Evolutionary conservation across 139 green algal species (phyloP), one percentile per base, ranked within the genome.

Genomic region (Chlamydomonas urium): DNA sequence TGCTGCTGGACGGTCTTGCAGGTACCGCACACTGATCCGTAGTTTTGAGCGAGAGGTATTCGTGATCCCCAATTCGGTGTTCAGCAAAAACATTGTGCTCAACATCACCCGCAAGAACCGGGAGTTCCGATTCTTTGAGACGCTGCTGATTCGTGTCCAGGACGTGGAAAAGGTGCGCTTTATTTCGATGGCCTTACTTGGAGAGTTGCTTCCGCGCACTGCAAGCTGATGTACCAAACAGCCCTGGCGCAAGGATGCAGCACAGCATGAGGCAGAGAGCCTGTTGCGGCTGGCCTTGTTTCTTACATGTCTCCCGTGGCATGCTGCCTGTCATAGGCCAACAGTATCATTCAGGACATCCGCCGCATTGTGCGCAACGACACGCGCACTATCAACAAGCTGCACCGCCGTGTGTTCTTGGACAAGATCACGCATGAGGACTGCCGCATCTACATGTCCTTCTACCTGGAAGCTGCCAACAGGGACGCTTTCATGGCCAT

Each of bases 51-150:
- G 90, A 4, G 78, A 87, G 74, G 69, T 88, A 57, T 89, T 72
- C 48, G 76, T 90, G 21, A 88, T 91, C 17, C 85, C 85, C 42
- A 91, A 91, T 60, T 73, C 79, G 6, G 88, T 97, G 2, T 97
- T 97, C 79, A 91, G 83, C 6, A 88, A 91, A 65, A 93, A 90
- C 72, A 91, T 94, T 58, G 92, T 97, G 73, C 87, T 97, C 42
- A 97, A 97, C 73, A 81, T 96, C 66, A 95, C 85, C 4, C 81
- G 91, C 56, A 97, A 96, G 78, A 59, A 83, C 58, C 75, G 81
- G 3, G 92, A 97, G 79, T 97, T 88, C 89, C 79, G 92, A 14
- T 93, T 97, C 78, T 94, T 88, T 70, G 90, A 97, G 82, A 83
- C 80, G 60, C 76, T 97, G 24, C 75, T 65, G 75, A 59, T 90